Evolutionary conservation across 2,329 filamentous ascomycete genomes (phyloP).

Genomic region (Exophiala aquamarina): DNA sequence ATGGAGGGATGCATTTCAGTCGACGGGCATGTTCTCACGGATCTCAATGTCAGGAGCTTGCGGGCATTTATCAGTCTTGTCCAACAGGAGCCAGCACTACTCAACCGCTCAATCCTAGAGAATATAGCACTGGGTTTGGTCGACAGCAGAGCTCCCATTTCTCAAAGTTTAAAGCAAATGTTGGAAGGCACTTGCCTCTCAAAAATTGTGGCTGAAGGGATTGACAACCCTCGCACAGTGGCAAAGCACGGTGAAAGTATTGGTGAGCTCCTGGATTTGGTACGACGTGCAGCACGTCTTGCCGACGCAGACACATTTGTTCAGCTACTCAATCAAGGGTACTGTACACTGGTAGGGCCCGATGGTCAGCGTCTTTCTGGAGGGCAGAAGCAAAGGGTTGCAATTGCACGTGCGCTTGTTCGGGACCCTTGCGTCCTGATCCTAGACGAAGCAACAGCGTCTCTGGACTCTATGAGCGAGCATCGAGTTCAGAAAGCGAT

Average conservation of each 20-base stretch:
- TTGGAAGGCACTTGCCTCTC: no score
- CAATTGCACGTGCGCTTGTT: slow-evolving; percentile 81
- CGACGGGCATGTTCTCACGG: slow-evolving; percentile 31
- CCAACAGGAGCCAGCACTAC: slow-evolving; percentile 53
- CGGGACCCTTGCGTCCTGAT: slow-evolving; percentile 76
- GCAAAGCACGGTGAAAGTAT: slow-evolving; percentile 29
- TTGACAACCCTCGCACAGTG: no score
- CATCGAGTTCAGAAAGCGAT: slow-evolving; percentile 36
- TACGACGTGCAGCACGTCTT: slow-evolving; percentile 44
- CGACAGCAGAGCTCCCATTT: slow-evolving; percentile 31
- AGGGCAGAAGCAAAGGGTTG: slow-evolving; percentile 89
- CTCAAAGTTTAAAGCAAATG: slow-evolving; percentile 29
- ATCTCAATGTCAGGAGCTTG: slow-evolving; percentile 37
- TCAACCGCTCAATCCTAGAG: slow-evolving; percentile 54
- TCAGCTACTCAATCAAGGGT: slow-evolving; percentile 49
- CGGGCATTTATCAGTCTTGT: slow-evolving; percentile 42
- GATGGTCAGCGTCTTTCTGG: slow-evolving; percentile 80
- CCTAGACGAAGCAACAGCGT: slow-evolving; percentile 39
- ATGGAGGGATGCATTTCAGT: slow-evolving; percentile 33
- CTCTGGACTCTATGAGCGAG: slow-evolving; percentile 38
- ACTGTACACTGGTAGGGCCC: slow-evolving; percentile 57
- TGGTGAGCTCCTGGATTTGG: slow-evolving; percentile 54
- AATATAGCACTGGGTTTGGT: slow-evolving; percentile 55
- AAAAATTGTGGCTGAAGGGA: no score
- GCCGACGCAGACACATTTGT: slow-evolving; percentile 63